Percentiles rank a stretch among this genome's conserved stretches.
These are phyloP conservation scores for Zostera marina DNA, from an alignment of 116 monocot genomes.

Conservation along the genomic window DNA sequence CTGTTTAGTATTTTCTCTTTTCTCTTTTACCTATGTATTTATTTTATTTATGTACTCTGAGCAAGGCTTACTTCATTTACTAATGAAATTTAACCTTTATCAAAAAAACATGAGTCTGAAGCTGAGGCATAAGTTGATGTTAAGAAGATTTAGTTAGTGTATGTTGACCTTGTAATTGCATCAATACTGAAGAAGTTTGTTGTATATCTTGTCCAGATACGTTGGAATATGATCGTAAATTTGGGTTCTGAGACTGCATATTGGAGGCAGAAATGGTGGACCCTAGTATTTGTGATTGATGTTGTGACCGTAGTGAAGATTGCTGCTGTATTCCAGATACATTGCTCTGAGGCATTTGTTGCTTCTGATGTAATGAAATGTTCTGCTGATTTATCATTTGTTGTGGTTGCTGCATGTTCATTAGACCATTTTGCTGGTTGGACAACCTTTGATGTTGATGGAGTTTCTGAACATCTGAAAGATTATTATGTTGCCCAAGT, in stretches of 20 bases:
- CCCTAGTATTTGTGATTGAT: conserved; percentile 33
- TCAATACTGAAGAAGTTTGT: conserved; percentile 17
- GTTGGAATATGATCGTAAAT: conserved; percentile 33
- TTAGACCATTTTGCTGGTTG: conserved; percentile 40
- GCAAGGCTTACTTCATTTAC: conserved; percentile 27
- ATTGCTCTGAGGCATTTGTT: conserved; percentile 31
- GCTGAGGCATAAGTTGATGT: conserved; percentile 44
- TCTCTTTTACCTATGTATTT: conserved; percentile 45
- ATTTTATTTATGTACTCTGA: too few species aligned
- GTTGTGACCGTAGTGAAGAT: conserved; percentile 11
- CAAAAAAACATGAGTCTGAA: conserved; percentile 33
- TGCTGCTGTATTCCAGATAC: conserved; percentile 24
- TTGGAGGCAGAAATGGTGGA: conserved; percentile 25
- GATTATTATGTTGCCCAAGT: conserved; percentile 40
- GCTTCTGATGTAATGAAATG: conserved; percentile 48
- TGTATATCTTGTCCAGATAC: conserved; percentile 18
- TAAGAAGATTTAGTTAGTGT: conserved; percentile 41
- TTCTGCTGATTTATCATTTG: conserved; percentile 50
- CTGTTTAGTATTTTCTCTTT: too few species aligned
- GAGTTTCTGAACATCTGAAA: conserved; percentile 19
- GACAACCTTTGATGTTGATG: conserved; percentile 41
- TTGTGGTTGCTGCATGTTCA: conserved; percentile 46
- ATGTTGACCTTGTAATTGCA: too few species aligned
- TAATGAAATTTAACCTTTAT: too few species aligned
- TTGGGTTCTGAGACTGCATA: conserved; percentile 37